phyloP scores from a whole-genome alignment of 2,329 filamentous ascomycete genomes.

The Elsinoe ampelina region DNA sequence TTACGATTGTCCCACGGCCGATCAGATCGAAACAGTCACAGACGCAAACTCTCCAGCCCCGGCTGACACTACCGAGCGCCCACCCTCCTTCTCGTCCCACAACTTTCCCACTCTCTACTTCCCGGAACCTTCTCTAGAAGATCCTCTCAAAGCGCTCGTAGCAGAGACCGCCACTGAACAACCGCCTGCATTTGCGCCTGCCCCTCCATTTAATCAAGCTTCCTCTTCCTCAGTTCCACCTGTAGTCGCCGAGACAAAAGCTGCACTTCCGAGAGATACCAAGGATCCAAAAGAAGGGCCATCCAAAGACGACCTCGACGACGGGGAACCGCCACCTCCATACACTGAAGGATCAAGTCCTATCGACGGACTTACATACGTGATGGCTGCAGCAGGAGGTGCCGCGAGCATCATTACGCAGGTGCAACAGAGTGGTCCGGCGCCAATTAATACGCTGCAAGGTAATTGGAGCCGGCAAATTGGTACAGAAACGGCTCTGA shows the following conservation, averaged over 20 bases:
- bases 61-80: constrained; percentile 43
- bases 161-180: constrained; percentile 27
- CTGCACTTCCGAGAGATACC: constrained; percentile 64
- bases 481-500: neutral
- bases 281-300: constrained; percentile 66
- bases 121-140: constrained; percentile 38
- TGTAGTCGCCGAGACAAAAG: constrained; percentile 67
- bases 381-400: constrained; percentile 96
- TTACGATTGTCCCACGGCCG: constrained; percentile 7
- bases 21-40: neutral
- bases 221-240: constrained; percentile 32
- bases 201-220: constrained; percentile 42
- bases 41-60: constrained; percentile 32
- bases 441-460: constrained; percentile 81
- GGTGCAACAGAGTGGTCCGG: constrained; percentile 81
- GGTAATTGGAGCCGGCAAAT: constrained; percentile 40
- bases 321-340: constrained; percentile 87
- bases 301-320: constrained; percentile 62
- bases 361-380: constrained; percentile 83
- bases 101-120: constrained; percentile 55
- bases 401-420: constrained; percentile 98
- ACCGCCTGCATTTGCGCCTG: constrained; percentile 43
- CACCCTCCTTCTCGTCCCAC: constrained; percentile 57
- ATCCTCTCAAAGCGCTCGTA: constrained; percentile 37
- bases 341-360: constrained; percentile 94